Conservation (phyloP, 2,329 filamentous ascomycete genomes). For the Curvularia sp. region DNA sequence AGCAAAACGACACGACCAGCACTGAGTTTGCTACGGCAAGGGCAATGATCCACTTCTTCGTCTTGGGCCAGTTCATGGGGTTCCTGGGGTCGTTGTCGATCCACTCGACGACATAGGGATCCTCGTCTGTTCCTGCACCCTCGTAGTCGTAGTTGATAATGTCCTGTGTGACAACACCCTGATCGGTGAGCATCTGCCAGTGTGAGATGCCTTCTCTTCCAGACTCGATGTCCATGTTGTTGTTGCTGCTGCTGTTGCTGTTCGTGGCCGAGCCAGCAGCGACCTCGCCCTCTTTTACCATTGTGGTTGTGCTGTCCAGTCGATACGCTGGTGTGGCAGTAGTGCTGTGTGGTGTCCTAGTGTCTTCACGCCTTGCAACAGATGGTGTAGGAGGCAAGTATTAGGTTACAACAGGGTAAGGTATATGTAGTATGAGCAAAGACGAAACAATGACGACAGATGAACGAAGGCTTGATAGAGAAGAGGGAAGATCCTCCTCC, state of each 20-base stretch:
- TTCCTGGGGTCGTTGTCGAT: conserved; percentile 57
- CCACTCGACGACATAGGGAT: conserved; percentile 58
- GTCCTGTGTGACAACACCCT: conserved; percentile 49
- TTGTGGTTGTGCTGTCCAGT: conserved; percentile 11
- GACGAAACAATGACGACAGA: conserved; percentile 9
- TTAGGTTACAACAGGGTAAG: neutral
- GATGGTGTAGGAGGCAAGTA: neutral
- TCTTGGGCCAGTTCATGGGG: conserved; percentile 50
- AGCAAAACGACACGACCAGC: conserved; percentile 55
- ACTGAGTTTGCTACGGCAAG: conserved; percentile 53
- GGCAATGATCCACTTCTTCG: conserved; percentile 54
- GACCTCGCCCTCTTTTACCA: conserved; percentile 31
- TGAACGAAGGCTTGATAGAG: conserved; percentile 1
- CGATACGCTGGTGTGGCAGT: conserved; percentile 4
- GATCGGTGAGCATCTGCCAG: conserved; percentile 48
- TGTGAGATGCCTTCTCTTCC: conserved; percentile 46
- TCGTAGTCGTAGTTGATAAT: conserved; percentile 52
- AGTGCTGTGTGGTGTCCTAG: neutral
- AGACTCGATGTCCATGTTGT: conserved; percentile 42
- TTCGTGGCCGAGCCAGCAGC: conserved; percentile 15
- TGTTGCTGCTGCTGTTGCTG: conserved; percentile 5
- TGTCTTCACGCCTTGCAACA: neutral
- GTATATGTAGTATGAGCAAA: neutral
- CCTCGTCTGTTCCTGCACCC: conserved; percentile 54
- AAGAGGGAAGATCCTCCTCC: neutral